Evolutionary conservation across 164 flowering plant species (phyloP).

Genomic region (Sedum album): DNA sequence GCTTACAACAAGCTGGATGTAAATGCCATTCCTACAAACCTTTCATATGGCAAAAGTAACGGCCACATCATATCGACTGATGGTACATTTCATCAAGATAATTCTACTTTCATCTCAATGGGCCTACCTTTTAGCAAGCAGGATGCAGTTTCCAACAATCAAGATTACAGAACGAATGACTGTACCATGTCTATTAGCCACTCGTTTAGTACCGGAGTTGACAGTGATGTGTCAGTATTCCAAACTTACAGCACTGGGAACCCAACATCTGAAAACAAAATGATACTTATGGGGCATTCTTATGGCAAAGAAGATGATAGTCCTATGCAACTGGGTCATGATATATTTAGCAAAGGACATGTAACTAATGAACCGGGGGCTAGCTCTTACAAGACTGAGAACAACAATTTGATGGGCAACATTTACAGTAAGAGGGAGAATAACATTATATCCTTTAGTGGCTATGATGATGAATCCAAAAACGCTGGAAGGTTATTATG

Average conservation of each 20-base stretch:
- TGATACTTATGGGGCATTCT: slow-evolving; percentile 12
- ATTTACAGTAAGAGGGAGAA: slow-evolving; percentile 22
- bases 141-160: slow-evolving; percentile 17
- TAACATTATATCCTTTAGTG: slow-evolving; percentile 34
- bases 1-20: slow-evolving; percentile 20
- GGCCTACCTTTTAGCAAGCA: slow-evolving; percentile 23
- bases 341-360: neutral
- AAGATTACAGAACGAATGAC: slow-evolving; percentile 14
- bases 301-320: slow-evolving; percentile 10
- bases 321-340: slow-evolving; percentile 16
- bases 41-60: slow-evolving; percentile 20
- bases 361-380: slow-evolving; percentile 11
- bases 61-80: slow-evolving; percentile 16
- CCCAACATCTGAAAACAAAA: slow-evolving; percentile 8
- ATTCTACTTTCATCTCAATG: slow-evolving; percentile 23
- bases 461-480: slow-evolving; percentile 24
- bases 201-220: slow-evolving; percentile 19
- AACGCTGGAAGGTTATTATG: slow-evolving; percentile 17
- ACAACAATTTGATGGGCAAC: slow-evolving; percentile 15
- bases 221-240: slow-evolving; percentile 19
- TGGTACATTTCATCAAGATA: slow-evolving; percentile 15
- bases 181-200: slow-evolving; percentile 14
- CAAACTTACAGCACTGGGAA: slow-evolving; percentile 24
- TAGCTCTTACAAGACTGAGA: slow-evolving; percentile 18
- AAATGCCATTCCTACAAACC: slow-evolving; percentile 17